Evolutionary conservation across 2,329 filamentous ascomycete species (phyloP).

Genomic region (Xylariales sp.): DNA sequence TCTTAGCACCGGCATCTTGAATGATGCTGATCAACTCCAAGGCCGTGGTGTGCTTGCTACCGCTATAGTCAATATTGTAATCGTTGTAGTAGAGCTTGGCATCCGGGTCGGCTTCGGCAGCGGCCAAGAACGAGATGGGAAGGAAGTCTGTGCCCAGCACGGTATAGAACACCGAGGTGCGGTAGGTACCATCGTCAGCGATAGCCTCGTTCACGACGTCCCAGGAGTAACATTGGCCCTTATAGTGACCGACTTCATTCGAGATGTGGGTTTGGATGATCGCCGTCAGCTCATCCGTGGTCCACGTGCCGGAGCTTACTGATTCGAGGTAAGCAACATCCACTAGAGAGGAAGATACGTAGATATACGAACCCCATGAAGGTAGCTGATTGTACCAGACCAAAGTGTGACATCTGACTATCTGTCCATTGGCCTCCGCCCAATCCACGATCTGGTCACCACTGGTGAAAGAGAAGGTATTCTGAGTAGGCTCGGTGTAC

Average conservation of each 20-base stretch:
- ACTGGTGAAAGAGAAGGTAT: slow-evolving; percentile 51
- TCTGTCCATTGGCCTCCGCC: slow-evolving; percentile 42
- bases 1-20: slow-evolving; percentile 45
- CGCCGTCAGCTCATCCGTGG: slow-evolving; percentile 49
- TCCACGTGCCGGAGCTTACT: slow-evolving; percentile 43
- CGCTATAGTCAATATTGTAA: slow-evolving; percentile 56
- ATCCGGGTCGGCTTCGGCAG: slow-evolving; percentile 46
- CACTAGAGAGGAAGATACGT: neutral
- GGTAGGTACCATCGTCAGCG: slow-evolving; percentile 51
- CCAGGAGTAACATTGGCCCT: slow-evolving; percentile 58
- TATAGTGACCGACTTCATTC: slow-evolving; percentile 52
- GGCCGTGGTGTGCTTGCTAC: slow-evolving; percentile 40
- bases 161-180: slow-evolving; percentile 48
- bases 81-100: slow-evolving; percentile 55
- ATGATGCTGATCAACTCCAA: slow-evolving; percentile 41
- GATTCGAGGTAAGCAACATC: neutral
- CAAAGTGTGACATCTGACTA: slow-evolving; percentile 58
- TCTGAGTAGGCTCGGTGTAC: slow-evolving; percentile 51
- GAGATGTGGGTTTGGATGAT: slow-evolving; percentile 58
- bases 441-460: slow-evolving; percentile 50
- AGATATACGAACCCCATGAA: slow-evolving; percentile 7
- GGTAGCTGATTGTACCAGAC: slow-evolving; percentile 19
- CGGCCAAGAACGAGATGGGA: slow-evolving; percentile 51
- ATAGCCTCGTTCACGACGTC: slow-evolving; percentile 63
- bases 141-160: slow-evolving; percentile 54